Evolutionary conservation across 257 asterid species (phyloP), one percentile per base, ranked within the genome.

Genomic region (Gynochthodes officinalis): DNA sequence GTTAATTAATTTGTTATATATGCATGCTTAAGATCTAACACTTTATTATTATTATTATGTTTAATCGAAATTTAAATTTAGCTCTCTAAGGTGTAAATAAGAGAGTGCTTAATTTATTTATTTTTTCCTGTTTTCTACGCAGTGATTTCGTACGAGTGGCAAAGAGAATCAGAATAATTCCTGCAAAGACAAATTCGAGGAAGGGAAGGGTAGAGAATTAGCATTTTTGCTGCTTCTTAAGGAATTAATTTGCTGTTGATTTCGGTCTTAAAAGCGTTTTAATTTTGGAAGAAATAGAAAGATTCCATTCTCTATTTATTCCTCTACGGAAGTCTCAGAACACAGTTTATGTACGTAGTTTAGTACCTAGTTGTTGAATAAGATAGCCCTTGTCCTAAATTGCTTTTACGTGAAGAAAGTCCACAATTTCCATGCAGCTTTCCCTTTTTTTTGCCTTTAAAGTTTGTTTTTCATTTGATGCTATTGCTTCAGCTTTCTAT

Each of bases 81-180:
- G n/a, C n/a, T n/a, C n/a, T n/a, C n/a, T n/a, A n/a, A n/a, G n/a
- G n/a, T n/a, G n/a, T n/a, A n/a, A n/a, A n/a, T n/a, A n/a, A n/a
- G n/a, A n/a, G n/a, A n/a, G n/a, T n/a, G n/a, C n/a, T n/a, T n/a
- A n/a, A n/a, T n/a, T n/a, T n/a, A n/a, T n/a, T n/a, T n/a, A n/a
- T 23, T 49, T 35, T 44, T 52, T 39, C 25, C 59, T 39, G 12
- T 55, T 28, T 67, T 12, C 21, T 57, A 14, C 52, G 50, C 86
- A 89, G 96, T 79, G 96, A 90, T 86, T 89, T 90, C 77, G 97
- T 90, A 35, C 79, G 91, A 74, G 92, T 90, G 66, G 92, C 93
- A 5, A 90, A 81, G 82, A 87, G 96, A 78, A 90, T 90, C 80
- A 86, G 96, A 66, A 88, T 90, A 59, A 44, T 90, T 72, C 97